Evolutionary conservation across 208 protist species (phyloP).

Genomic region (Zelonia costaricensis): DNA sequence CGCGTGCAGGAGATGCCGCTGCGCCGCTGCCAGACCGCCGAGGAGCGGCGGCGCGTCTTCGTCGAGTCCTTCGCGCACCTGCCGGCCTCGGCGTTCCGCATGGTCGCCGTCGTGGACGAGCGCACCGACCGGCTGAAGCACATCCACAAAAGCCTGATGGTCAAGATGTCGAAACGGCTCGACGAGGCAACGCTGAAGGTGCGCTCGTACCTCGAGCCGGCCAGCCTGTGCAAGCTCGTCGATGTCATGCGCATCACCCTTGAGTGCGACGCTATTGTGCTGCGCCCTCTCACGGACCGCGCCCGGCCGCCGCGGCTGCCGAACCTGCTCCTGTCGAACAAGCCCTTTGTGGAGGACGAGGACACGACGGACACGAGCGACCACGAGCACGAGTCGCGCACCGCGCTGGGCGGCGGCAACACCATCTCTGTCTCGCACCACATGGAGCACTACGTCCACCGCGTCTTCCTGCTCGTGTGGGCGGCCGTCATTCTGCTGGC

Average conservation of each 20-base stretch:
- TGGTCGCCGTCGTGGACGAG: conserved; percentile 70
- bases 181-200: conserved; percentile 66
- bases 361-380: conserved; percentile 86
- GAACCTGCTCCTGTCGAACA: conserved; percentile 48
- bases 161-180: conserved; percentile 61
- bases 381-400: conserved; percentile 69
- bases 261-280: conserved; percentile 71
- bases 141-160: conserved; percentile 76
- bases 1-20: conserved; percentile 51
- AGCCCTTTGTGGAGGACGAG: conserved; percentile 65
- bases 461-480: conserved; percentile 77
- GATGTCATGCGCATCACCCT: conserved; percentile 81
- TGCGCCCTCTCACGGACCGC: conserved; percentile 66
- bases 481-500: conserved; percentile 53
- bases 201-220: conserved; percentile 69
- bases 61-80: conserved; percentile 65
- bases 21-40: conserved; percentile 41
- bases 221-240: conserved; percentile 77
- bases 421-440: conserved; percentile 78
- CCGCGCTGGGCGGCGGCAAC: conserved; percentile 59
- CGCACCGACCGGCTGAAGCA: conserved; percentile 68
- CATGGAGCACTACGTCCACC: conserved; percentile 87
- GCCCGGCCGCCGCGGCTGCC: conserved; percentile 72
- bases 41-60: conserved; percentile 69
- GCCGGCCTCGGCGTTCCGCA: conserved; percentile 71